Conservation (phyloP, 257 asterid species). For the Nicotiana paniculata region DNA sequence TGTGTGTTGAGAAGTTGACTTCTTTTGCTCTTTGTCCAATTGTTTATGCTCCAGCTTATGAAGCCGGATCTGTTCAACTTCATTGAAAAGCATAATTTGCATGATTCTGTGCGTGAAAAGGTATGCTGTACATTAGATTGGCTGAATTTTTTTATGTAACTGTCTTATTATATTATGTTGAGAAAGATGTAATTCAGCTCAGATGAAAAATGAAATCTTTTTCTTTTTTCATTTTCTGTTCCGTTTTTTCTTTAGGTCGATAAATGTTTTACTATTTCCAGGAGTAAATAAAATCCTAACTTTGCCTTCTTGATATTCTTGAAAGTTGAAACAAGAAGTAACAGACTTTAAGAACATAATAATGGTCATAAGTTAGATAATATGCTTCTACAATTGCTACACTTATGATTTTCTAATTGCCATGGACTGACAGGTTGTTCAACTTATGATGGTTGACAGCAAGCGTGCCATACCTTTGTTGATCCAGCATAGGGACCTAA, state of each 20-base stretch:
- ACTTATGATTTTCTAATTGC: conserved; percentile 2
- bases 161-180: not conserved
- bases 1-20: not conserved
- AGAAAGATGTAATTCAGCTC: not conserved
- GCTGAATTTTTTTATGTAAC: not conserved
- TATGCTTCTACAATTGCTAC: not conserved
- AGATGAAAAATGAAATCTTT: not conserved
- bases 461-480: conserved; percentile 76
- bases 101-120: conserved; percentile 80
- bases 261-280: not conserved
- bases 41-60: conserved; percentile 60
- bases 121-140: conserved; percentile 23
- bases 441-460: conserved; percentile 88
- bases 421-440: conserved; percentile 69
- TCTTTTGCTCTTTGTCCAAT: not conserved
- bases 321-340: not conserved
- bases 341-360: not conserved
- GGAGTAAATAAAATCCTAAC: not conserved
- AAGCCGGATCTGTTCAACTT: conserved; percentile 83
- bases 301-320: not conserved
- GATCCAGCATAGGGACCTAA: conserved; percentile 62
- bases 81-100: conserved; percentile 86
- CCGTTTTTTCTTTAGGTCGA: not conserved
- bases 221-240: not conserved
- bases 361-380: not conserved